These are phyloP conservation scores for Picea sitchensis DNA, from an alignment of 75 land plant species.

Conservation along the genomic window DNA sequence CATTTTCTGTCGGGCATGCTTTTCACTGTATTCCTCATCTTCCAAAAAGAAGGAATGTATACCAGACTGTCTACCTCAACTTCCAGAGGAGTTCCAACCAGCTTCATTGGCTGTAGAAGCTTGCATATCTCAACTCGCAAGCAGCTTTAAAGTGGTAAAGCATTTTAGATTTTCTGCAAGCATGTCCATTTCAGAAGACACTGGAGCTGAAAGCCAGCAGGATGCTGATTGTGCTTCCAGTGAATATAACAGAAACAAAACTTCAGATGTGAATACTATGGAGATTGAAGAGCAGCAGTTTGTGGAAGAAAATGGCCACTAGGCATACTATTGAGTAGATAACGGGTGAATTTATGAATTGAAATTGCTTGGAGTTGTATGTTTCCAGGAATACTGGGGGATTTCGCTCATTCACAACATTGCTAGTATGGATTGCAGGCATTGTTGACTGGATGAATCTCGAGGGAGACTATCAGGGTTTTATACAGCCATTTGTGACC, in stretches of 20 bases:
- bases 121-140: constrained; percentile 38
- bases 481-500: too few species aligned
- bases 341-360: too few species aligned
- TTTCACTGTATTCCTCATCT: constrained; percentile 22
- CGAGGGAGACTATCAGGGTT: too few species aligned
- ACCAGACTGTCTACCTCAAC: constrained; percentile 53
- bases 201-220: neutral
- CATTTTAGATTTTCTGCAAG: constrained; percentile 37
- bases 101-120: constrained; percentile 27
- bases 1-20: constrained; percentile 64
- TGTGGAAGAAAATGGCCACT: constrained; percentile 12
- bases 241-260: neutral
- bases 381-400: too few species aligned
- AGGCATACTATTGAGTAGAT: too few species aligned
- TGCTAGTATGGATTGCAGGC: too few species aligned
- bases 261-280: neutral
- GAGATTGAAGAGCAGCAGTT: constrained; percentile 3
- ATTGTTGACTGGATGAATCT: too few species aligned
- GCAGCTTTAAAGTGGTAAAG: constrained; percentile 30
- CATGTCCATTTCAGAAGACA: neutral
- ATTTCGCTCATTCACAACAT: too few species aligned
- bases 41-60: constrained; percentile 30
- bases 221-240: constrained; percentile 4
- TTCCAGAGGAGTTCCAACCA: constrained; percentile 53
- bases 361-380: too few species aligned